These are phyloP conservation scores for Trichophyton simii DNA, from an alignment of 2,329 filamentous ascomycete genomes.

Conservation along the genomic window DNA sequence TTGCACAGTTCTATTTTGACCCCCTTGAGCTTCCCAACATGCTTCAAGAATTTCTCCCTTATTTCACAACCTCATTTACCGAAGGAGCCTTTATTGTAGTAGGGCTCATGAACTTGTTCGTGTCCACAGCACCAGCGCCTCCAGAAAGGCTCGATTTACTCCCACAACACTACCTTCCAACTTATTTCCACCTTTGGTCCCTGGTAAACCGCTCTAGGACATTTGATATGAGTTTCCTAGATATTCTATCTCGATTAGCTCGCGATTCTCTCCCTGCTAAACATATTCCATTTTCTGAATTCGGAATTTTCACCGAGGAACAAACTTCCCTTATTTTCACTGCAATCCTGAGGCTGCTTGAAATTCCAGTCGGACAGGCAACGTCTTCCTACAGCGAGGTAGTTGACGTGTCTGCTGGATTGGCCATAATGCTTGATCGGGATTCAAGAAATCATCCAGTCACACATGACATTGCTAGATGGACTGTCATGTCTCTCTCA, in stretches of 20 bases:
- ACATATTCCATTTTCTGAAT: constrained; percentile 67
- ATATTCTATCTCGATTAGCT: constrained; percentile 76
- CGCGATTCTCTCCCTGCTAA: constrained; percentile 65
- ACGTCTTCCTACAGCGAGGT: constrained; percentile 75
- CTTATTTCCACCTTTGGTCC: constrained; percentile 94
- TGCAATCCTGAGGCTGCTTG: constrained; percentile 71
- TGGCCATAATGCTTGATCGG: constrained; percentile 77
- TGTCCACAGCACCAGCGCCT: constrained; percentile 65
- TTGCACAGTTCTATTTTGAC: constrained; percentile 86
- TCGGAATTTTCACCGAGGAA: constrained; percentile 83
- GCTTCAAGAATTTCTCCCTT: constrained; percentile 67
- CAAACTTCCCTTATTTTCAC: constrained; percentile 92
- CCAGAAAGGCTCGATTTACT: constrained; percentile 61
- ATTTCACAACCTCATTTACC: constrained; percentile 85
- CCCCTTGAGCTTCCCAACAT: constrained; percentile 71
- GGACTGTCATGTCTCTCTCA: constrained; percentile 86
- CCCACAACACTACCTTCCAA: constrained; percentile 79
- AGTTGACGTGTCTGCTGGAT: constrained; percentile 69
- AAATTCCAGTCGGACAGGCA: constrained; percentile 92
- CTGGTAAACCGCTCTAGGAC: constrained; percentile 78
- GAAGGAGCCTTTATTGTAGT: constrained; percentile 89
- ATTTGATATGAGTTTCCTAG: constrained; percentile 76
- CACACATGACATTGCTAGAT: constrained; percentile 81
- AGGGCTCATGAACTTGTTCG: constrained; percentile 70
- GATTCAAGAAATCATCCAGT: constrained; percentile 88